Conservation (phyloP, 2,329 filamentous ascomycete genomes). For the Aspergillus udagawae region DNA sequence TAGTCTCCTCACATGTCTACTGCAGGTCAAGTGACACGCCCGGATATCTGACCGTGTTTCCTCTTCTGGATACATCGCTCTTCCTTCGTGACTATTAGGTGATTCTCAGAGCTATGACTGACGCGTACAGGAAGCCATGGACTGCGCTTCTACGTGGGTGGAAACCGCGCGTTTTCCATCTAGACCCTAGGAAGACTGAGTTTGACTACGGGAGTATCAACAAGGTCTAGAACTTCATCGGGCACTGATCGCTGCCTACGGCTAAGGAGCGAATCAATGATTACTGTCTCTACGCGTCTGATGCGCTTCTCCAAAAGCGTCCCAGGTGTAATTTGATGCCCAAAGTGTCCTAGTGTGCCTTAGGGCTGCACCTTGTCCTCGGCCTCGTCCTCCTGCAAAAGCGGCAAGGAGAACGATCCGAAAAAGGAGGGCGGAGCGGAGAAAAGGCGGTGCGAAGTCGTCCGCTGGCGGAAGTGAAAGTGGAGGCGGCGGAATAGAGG, state of each 20-base stretch:
- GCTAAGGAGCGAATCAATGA: neutral
- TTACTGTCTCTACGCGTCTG: neutral
- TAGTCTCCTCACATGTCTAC: neutral
- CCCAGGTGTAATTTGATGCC: neutral
- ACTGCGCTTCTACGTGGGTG: neutral
- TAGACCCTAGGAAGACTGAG: neutral
- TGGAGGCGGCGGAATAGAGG: constrained; percentile 4
- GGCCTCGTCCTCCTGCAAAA: constrained; percentile 17
- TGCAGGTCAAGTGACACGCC: neutral
- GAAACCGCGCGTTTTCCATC: neutral
- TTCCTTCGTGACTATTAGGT: neutral
- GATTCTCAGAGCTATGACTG: neutral
- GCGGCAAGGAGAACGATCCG: constrained; percentile 22
- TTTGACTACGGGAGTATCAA: neutral
- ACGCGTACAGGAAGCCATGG: neutral
- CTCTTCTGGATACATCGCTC: neutral
- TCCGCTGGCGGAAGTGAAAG: constrained; percentile 14
- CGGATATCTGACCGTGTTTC: neutral
- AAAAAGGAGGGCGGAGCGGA: constrained; percentile 31
- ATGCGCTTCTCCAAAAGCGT: neutral
- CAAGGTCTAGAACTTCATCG: neutral
- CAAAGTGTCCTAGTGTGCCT: neutral
- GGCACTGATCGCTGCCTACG: neutral
- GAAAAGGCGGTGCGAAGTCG: constrained; percentile 13
- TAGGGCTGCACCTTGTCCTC: neutral